These are phyloP conservation scores for Ustilago shanxiensis DNA, from an alignment of 1,284 basidiomycete genomes.

Conservation along the genomic window DNA sequence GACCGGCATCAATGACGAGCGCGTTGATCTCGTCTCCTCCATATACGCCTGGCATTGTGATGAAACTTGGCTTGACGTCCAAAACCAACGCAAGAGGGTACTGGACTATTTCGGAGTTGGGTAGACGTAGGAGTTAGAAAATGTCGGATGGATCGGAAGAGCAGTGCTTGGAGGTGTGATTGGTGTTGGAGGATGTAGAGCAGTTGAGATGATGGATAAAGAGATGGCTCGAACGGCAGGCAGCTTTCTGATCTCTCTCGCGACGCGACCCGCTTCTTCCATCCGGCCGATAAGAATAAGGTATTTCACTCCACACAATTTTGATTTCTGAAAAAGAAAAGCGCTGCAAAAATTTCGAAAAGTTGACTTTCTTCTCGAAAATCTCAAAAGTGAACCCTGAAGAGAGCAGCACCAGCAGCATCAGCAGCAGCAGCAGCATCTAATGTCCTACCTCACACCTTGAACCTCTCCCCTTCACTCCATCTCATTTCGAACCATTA, in stretches of 20 bases:
- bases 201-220: conserved; percentile 4
- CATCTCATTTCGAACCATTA: neutral
- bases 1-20: conserved; percentile 92
- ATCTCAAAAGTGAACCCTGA: conserved; percentile 28
- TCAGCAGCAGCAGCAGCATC: neutral
- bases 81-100: no score
- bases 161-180: neutral
- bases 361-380: conserved; percentile 23
- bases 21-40: conserved; percentile 88
- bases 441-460: neutral
- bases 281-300: conserved; percentile 31
- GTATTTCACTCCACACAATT: conserved; percentile 27
- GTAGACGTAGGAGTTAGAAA: neutral
- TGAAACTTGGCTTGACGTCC: neutral
- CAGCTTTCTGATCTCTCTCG: conserved; percentile 17
- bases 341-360: conserved; percentile 35
- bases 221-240: conserved; percentile 22
- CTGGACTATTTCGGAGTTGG: no score
- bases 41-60: conserved; percentile 67
- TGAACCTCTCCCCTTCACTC: neutral
- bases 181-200: neutral
- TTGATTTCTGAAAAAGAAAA: conserved; percentile 2
- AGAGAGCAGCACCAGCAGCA: neutral
- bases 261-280: conserved; percentile 41
- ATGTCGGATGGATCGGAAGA: neutral